A percentile compares a stretch with the other conserved stretches of the same genome.
Evolutionary conservation across 192 early-diverging fungal genomes (phyloP).

Genomic region (Entophlyctis helioformis): DNA sequence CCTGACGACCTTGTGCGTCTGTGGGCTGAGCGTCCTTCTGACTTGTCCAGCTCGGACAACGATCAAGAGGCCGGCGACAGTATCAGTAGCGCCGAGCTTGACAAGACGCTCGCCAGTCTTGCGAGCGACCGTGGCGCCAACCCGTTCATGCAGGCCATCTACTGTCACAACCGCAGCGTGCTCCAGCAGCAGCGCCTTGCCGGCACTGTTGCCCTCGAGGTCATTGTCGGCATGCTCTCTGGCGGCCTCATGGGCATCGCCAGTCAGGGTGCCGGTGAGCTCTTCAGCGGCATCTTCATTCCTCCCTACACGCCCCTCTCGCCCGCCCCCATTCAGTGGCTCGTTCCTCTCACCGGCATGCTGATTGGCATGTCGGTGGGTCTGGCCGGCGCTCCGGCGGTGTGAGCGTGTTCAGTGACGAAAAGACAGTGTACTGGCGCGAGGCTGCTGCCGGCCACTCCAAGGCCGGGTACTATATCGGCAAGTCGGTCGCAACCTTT

Average conservation of each 20-base stretch:
- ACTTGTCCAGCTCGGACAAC: too few species aligned
- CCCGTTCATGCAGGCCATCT: background rate
- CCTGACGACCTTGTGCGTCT: too few species aligned
- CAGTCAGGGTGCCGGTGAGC: conserved; percentile 23
- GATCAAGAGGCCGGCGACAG: background rate
- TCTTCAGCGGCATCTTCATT: conserved; percentile 38
- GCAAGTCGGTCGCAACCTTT: conserved; percentile 46
- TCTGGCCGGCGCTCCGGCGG: too few species aligned
- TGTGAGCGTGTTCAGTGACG: conserved; percentile 46
- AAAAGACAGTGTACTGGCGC: conserved; percentile 54
- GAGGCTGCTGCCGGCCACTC: conserved; percentile 43
- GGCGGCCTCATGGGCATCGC: conserved; percentile 29
- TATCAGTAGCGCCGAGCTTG: conserved; percentile 1
- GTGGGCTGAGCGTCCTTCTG: too few species aligned
- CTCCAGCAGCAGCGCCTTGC: conserved; percentile 38
- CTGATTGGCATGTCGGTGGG: conserved; percentile 50
- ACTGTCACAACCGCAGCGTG: conserved; percentile 8
- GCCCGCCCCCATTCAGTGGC: conserved; percentile 9
- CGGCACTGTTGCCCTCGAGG: conserved; percentile 33
- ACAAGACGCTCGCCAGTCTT: background rate
- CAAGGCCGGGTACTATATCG: conserved; percentile 46
- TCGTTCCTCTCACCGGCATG: conserved; percentile 39
- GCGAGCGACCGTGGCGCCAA: background rate
- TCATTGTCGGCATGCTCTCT: conserved; percentile 37
- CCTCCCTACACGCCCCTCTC: conserved; percentile 25